Evolutionary conservation across 2,329 filamentous ascomycete species (phyloP).

Genomic region (Chrysoporthe cubensis): DNA sequence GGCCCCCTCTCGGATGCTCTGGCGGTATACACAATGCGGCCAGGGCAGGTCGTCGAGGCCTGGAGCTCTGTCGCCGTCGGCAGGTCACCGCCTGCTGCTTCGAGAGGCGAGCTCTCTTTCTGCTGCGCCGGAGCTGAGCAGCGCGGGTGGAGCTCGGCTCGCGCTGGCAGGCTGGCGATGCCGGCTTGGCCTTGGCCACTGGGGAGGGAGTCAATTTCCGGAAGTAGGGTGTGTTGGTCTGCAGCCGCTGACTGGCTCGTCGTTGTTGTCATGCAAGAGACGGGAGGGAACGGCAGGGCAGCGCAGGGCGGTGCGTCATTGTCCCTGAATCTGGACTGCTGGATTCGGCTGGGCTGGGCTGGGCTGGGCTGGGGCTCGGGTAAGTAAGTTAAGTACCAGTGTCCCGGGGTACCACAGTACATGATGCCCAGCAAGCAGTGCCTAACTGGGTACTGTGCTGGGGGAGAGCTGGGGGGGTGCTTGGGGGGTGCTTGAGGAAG

Average conservation of each 20-base stretch:
- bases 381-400: no score
- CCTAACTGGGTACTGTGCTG: no score
- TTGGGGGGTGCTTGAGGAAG: no score
- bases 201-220: background rate
- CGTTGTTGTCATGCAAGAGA: slow-evolving; percentile 1
- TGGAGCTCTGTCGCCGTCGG: background rate
- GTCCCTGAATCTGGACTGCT: slow-evolving; percentile 4
- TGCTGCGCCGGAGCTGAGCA: background rate
- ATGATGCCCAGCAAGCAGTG: no score
- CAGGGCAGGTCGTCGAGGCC: background rate
- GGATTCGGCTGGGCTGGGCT: background rate
- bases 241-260: background rate
- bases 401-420: background rate
- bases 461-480: no score
- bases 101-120: background rate
- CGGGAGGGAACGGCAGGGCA: background rate
- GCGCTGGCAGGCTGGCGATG: slow-evolving; percentile 1
- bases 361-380: background rate
- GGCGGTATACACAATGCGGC: no score
- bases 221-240: background rate
- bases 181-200: background rate
- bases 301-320: slow-evolving; percentile 8
- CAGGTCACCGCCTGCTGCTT: slow-evolving; percentile 12
- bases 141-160: background rate
- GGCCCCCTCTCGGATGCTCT: no score